Evolutionary conservation across 768 basidiomycete genomes (phyloP).

Genomic region (Amanita muscaria): DNA sequence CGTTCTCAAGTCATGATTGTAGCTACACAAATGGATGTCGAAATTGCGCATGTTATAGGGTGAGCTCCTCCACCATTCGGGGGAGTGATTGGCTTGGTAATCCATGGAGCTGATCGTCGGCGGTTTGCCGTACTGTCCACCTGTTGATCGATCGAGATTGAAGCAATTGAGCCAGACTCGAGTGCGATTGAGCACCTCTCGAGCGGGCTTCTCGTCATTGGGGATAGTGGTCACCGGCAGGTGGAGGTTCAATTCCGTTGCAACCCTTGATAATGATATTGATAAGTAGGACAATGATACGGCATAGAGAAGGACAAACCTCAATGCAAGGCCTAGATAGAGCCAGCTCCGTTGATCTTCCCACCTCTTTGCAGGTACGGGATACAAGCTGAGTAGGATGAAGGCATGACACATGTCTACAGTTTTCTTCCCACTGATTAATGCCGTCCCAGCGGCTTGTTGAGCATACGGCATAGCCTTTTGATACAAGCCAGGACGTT

Average conservation of each 20-base stretch:
- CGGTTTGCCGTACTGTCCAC: constrained; percentile 82
- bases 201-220: constrained; percentile 69
- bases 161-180: constrained; percentile 88
- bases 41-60: constrained; percentile 62
- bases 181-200: constrained; percentile 85
- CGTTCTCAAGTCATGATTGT: constrained; percentile 65
- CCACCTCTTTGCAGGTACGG: constrained; percentile 68
- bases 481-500: constrained; percentile 60
- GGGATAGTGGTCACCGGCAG: constrained; percentile 65
- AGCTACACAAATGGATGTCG: constrained; percentile 73
- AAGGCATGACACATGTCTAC: constrained; percentile 85
- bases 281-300: not conserved
- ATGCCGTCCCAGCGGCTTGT: constrained; percentile 65
- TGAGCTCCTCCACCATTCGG: constrained; percentile 63
- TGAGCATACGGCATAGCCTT: constrained; percentile 70
- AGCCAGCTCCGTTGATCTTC: constrained; percentile 89
- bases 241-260: constrained; percentile 85
- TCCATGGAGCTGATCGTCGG: constrained; percentile 71
- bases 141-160: constrained; percentile 84
- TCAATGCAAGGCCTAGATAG: constrained; percentile 81
- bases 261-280: constrained; percentile 47
- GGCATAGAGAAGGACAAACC: constrained; percentile 31
- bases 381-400: constrained; percentile 68
- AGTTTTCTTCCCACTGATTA: constrained; percentile 68
- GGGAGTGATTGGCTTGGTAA: constrained; percentile 65